Conservation (phyloP, 306 rosid genomes). For the Vigna unguiculata region DNA sequence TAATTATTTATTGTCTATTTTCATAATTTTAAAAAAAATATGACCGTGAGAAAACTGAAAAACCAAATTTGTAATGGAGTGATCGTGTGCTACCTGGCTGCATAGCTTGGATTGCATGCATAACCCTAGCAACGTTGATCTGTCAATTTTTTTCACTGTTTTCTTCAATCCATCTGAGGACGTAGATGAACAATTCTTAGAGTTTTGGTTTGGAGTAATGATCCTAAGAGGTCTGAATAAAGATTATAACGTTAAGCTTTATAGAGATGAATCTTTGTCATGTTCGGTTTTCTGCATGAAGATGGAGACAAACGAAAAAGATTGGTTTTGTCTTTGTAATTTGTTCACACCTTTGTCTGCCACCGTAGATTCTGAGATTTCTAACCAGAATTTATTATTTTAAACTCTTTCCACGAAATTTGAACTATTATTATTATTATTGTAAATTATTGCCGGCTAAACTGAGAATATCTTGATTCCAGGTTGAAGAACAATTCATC, state of each 20-base stretch:
- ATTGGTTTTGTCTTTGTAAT: conserved; percentile 53
- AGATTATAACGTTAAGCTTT: conserved; percentile 27
- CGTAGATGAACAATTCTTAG: neutral
- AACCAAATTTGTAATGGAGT: neutral
- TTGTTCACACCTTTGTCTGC: conserved; percentile 10
- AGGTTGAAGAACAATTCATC: conserved; percentile 34
- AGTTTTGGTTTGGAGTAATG: conserved; percentile 1
- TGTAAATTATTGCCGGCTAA: conserved; percentile 49
- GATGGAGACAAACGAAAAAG: conserved; percentile 45
- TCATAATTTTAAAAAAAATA: no score
- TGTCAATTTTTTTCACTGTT: neutral
- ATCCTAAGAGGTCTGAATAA: neutral
- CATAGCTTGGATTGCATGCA: neutral
- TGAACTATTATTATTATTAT: neutral
- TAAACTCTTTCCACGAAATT: neutral
- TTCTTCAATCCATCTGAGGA: neutral
- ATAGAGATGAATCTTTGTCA: conserved; percentile 24
- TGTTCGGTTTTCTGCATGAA: neutral
- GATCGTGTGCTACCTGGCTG: neutral
- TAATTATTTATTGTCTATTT: no score
- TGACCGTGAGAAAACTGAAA: neutral
- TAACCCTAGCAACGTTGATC: neutral
- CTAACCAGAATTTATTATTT: conserved; percentile 48
- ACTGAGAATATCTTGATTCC: conserved; percentile 40
- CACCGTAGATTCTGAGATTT: neutral